phyloP scores from a whole-genome alignment of 805 yeast genomes.

The Hyphopichia homilentoma region DNA sequence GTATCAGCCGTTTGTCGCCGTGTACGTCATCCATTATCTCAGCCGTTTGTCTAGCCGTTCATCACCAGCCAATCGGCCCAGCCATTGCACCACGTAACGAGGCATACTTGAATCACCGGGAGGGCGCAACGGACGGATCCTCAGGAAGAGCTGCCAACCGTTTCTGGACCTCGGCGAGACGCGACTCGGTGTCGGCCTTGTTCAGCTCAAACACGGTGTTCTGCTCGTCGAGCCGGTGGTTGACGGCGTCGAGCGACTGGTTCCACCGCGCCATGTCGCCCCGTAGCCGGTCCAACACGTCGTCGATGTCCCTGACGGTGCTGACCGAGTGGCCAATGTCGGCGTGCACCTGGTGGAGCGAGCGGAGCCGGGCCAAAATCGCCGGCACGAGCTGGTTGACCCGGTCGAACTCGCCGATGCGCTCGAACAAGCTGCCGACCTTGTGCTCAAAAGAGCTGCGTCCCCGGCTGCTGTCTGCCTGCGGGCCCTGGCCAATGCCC shows the following conservation, averaged over 20 bases:
- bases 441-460: conserved; percentile 10
- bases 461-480: background rate
- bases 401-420: conserved; percentile 22
- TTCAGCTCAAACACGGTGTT: conserved; percentile 20
- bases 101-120: too few species aligned
- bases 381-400: conserved; percentile 20
- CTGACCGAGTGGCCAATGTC: conserved; percentile 26
- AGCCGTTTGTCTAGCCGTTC: too few species aligned
- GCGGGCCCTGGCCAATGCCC: too few species aligned
- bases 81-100: too few species aligned
- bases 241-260: conserved; percentile 16
- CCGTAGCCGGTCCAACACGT: conserved; percentile 18
- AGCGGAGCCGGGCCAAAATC: conserved; percentile 24
- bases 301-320: conserved; percentile 23
- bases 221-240: conserved; percentile 19
- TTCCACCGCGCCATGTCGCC: conserved; percentile 31
- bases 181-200: conserved; percentile 13
- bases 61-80: too few species aligned
- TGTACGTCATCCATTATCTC: too few species aligned
- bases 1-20: too few species aligned
- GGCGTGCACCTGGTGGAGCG: conserved; percentile 29
- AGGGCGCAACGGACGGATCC: too few species aligned
- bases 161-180: too few species aligned
- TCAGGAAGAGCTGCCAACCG: too few species aligned
- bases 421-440: conserved; percentile 22